Base-by-base conservation (phyloP, 192 early-diverging fungal genomes). In the Rhizophlyctis rosea region DNA sequence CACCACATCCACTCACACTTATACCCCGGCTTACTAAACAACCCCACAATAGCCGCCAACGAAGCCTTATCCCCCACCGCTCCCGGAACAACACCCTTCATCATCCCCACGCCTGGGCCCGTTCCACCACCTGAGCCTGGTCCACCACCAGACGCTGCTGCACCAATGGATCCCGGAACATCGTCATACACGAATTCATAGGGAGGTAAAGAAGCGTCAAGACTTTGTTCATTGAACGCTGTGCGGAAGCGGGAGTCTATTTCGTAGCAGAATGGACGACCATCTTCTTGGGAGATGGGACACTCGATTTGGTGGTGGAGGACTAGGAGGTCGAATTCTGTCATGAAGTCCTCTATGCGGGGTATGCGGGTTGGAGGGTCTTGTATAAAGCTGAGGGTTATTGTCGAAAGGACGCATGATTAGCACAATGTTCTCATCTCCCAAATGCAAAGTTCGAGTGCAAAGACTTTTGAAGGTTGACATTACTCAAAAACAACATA, bases 191-290 rank as follows among this genome's bases (percentile, higher is more conserved):
- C 21, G 28, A 16, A 14, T 25, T 79, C 80, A 66, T 81, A 79
- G 0, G 78, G 79, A 4, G 59, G 25, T 39, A 75, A 68, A 9
- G 70, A 65, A 5, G 50, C 54, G 54, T 75, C 76, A 4, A 65
- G 39, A 3, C 62, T 24, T 63, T 81, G 76, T 34, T 70, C 57
- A 3, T 48, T 47, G 47, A 83, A 76, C 13, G 35, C 54, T 34
- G 63, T 66, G 2, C 59, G 44, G 51, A 81, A 81, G 57, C 67
- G 59, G 34, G 52, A 56, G 34, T 80, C 81, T 3, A 79, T 64
- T 49, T 83, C 81, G 44, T 71, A 83, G 3, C 75, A 73, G 65
- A 83, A 83, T 27, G 81, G 78, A 16, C 81, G 59, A 5, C 81
- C 81, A 72, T 83, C 81, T 68, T 83, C 81, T 36, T 69, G 66